Evolutionary conservation across 2,329 filamentous ascomycete genomes (phyloP), one percentile per base, ranked within the genome.

Genomic region (Trichoderma pleuroti): DNA sequence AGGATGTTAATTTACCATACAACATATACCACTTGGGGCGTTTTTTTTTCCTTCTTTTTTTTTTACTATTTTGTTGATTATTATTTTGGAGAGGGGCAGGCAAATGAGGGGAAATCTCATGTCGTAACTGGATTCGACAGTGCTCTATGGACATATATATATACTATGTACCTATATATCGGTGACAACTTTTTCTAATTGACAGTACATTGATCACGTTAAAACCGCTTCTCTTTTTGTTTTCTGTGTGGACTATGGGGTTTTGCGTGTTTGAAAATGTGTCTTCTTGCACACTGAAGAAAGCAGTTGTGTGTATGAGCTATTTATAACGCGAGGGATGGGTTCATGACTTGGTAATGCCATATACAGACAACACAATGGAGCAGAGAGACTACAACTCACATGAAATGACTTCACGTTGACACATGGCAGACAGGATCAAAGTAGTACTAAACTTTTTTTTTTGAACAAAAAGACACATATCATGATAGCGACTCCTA

Each of bases 401-500:
- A 42, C 32, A 12, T 42, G 39, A n/a, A 16, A 42, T 42, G 16
- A 42, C n/a, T 42, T 42, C 39, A 42, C 39, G 39, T 21, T 21
- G 9, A 24, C 6, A 36, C 46, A 10, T 8, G 18, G n/a, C 10
- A 54, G 10, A 9, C 14, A n/a, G 28, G 18, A 12, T 21, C 11
- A 9, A 49, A 65, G 14, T 24, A 28, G 42, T 49, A 49, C 42
- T 56, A 11, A n/a, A 52, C 21, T 65, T 26, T 26, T 54, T n/a
- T 28, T 28, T 28, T 28, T 28, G 3, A 5, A 28, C 18, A 24
- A 65, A 68, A 74, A 72, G 68, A 49, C 70, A 72, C 74, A 77
- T 36, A 69, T 78, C 76, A 78, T 80, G 72, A 76, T 76, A 79
- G 76, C 75, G 74, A 79, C 77, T 77, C 79, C 78, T 79, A 80